Percentiles rank a stretch among this genome's conserved stretches.
Evolutionary conservation across 1,284 basidiomycete genomes (phyloP).

Genomic region (Filobasidium uniguttulatum): DNA sequence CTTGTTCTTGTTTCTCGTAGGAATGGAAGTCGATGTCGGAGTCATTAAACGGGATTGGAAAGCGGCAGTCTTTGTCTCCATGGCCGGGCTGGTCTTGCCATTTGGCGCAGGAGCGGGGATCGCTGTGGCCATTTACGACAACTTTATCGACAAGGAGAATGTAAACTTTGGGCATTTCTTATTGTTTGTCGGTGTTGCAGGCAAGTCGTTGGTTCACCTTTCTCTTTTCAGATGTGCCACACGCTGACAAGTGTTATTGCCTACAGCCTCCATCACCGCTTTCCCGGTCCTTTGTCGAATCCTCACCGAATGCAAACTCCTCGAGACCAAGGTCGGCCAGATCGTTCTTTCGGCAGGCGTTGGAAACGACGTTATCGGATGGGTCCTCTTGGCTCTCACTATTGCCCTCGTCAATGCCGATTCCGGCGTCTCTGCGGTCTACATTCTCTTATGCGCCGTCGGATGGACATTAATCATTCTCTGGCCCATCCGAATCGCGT

Average conservation of each 20-base stretch:
- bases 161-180: slow-evolving; percentile 74
- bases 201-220: not conserved
- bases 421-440: slow-evolving; percentile 52
- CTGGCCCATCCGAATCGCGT: slow-evolving; percentile 49
- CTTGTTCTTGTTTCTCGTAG: slow-evolving; percentile 83
- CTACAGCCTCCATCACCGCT: slow-evolving; percentile 73
- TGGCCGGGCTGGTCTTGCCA: slow-evolving; percentile 56
- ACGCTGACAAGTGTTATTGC: not conserved
- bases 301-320: slow-evolving; percentile 47
- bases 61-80: slow-evolving; percentile 47
- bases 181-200: slow-evolving; percentile 70
- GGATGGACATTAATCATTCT: slow-evolving; percentile 71
- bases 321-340: slow-evolving; percentile 86
- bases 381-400: slow-evolving; percentile 57
- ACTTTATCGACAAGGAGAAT: slow-evolving; percentile 51
- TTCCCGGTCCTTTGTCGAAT: slow-evolving; percentile 82
- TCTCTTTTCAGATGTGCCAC: not conserved
- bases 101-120: slow-evolving; percentile 76
- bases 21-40: slow-evolving; percentile 71
- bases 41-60: slow-evolving; percentile 65
- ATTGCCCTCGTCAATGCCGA: slow-evolving; percentile 75
- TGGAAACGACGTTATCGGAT: slow-evolving; percentile 67
- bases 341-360: slow-evolving; percentile 88
- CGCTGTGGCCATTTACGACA: slow-evolving; percentile 62
- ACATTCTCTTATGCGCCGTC: slow-evolving; percentile 64